These are phyloP conservation scores for Aspergillus ochraceoroseus DNA, from an alignment of 2,329 filamentous ascomycete species.

Conservation along the genomic window DNA sequence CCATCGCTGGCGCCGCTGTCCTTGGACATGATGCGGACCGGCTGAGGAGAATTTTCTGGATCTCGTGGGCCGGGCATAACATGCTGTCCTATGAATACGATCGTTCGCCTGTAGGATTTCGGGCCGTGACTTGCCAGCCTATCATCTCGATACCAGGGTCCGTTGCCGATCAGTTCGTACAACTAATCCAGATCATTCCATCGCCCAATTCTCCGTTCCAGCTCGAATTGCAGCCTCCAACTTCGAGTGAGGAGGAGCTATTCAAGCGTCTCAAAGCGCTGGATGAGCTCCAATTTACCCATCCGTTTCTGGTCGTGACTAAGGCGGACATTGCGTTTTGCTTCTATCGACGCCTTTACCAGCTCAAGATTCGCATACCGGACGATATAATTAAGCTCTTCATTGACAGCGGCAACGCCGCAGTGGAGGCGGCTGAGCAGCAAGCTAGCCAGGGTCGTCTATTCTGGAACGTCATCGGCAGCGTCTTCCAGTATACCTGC, in stretches of 20 bases:
- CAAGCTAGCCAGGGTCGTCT: constrained; percentile 24
- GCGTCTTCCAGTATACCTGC: constrained; percentile 32
- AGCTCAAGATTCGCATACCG: constrained; percentile 23
- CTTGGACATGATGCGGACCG: constrained; percentile 31
- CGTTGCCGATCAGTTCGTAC: constrained; percentile 29
- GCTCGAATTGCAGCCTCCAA: constrained; percentile 14
- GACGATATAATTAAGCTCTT: constrained; percentile 22
- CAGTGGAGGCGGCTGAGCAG: constrained; percentile 23
- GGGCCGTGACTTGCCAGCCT: constrained; percentile 24
- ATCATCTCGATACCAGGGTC: constrained; percentile 22
- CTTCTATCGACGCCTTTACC: constrained; percentile 33
- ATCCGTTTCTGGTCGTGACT: constrained; percentile 29
- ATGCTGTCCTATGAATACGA: constrained; percentile 35
- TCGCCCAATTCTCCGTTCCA: constrained; percentile 26
- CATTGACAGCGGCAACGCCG: constrained; percentile 24
- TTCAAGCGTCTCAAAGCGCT: constrained; percentile 24
- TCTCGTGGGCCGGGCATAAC: constrained; percentile 31
- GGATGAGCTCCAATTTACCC: constrained; percentile 14
- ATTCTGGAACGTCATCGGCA: constrained; percentile 32
- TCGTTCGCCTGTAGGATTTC: constrained; percentile 26
- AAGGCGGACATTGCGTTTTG: constrained; percentile 32
- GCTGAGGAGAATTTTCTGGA: constrained; percentile 33
- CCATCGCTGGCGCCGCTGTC: constrained; percentile 18
- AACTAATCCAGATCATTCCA: constrained; percentile 27
- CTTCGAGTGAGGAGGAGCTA: constrained; percentile 23